Conservation (phyloP, 2,329 filamentous ascomycete species). For the Hypomyces perniciosus region DNA sequence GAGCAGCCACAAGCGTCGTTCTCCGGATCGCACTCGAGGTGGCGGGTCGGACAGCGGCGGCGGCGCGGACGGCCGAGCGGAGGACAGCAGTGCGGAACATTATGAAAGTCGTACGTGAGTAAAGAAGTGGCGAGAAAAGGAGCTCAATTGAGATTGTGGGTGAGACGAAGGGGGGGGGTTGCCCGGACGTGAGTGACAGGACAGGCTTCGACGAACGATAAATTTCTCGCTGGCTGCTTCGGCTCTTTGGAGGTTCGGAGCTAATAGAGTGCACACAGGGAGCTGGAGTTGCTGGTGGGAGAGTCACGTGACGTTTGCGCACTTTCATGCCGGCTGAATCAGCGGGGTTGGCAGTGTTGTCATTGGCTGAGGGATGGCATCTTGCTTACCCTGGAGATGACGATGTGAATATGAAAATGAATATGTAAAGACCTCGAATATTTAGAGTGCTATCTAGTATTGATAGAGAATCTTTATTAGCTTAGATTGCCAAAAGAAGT, state of each 20-base stretch:
- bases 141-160: slow-evolving; percentile 4
- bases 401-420: too few species aligned
- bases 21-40: slow-evolving; percentile 41
- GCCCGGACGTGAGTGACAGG: slow-evolving; percentile 4
- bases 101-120: not conserved
- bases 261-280: slow-evolving; percentile 12
- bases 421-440: too few species aligned
- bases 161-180: slow-evolving; percentile 7
- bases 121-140: not conserved
- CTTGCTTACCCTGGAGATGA: not conserved
- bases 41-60: slow-evolving; percentile 35
- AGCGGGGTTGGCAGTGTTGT: not conserved
- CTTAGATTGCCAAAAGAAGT: too few species aligned
- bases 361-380: slow-evolving; percentile 5
- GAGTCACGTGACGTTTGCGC: slow-evolving; percentile 13
- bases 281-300: slow-evolving; percentile 8
- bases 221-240: slow-evolving; percentile 38
- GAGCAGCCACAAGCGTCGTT: slow-evolving; percentile 51
- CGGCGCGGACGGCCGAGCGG: slow-evolving; percentile 55
- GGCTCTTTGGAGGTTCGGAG: slow-evolving; percentile 25
- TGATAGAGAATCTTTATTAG: too few species aligned
- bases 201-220: slow-evolving; percentile 30
- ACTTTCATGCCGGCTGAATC: slow-evolving; percentile 1
- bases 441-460: too few species aligned
- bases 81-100: slow-evolving; percentile 91